Base-by-base conservation (phyloP, 1,284 basidiomycete genomes). In the Heterobasidion irregulare region DNA sequence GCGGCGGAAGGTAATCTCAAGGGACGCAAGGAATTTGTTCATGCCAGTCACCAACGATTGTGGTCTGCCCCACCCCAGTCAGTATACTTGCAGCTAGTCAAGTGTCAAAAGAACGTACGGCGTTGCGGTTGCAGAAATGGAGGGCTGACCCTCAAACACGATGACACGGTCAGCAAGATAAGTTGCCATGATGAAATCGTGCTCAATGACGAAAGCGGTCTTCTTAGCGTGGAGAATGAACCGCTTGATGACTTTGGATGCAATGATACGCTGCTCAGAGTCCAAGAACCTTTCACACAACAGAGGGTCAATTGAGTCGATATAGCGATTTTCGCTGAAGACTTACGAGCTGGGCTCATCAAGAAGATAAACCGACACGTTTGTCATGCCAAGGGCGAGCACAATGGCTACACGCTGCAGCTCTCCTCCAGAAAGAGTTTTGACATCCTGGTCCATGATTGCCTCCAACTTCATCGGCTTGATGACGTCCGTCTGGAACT, bases 161-260 rank as follows among this genome's bases (percentile, higher is more conserved):
- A 98, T 96, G 64, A 98, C 95, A 58, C 94, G 89, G 69, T 98
- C 95, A 50, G 94, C 94, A 56, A 98, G 88, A 70, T 98, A 98
- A 2, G 94, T 96, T 4, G 94, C 93, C 89, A 93, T 92, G 74
- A 94, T 93, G 72, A 97, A 97, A 76, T 98, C 94, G 83, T 97
- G 94, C 79, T 97, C 94, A 65, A 97, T 96, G 64, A 98, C 81
- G 70, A 98, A 97, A 0, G 95, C 95, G 0, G 94, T 97, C 75
- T 95, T 94, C 78, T 97, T 96, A 13, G 92, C 83, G 63, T 94
- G 87, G 49, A 98, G 83, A 66, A 98, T 90, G 71, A 95, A 97
- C 56, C 94, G 84, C 74, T 98, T 98, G 76, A 98, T 98, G 66
- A 98, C 93, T 68, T 96, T 95, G 68, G 88, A 89, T 7, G 95